Evolutionary conservation across 768 basidiomycete genomes (phyloP).

Genomic region (Leucocoprinus leucothites): DNA sequence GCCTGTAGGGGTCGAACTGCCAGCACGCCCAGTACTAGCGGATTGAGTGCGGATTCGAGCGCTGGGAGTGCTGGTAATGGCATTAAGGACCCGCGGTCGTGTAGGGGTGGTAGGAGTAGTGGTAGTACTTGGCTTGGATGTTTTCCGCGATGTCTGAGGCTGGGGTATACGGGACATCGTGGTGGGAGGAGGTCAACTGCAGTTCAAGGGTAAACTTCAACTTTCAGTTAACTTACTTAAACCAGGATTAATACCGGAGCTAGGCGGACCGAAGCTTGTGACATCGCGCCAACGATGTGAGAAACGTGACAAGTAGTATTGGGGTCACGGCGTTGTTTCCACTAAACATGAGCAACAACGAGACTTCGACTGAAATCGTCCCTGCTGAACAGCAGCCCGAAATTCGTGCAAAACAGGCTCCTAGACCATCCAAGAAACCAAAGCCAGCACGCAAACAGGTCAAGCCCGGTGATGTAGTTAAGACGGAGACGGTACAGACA

Average conservation of each 20-base stretch:
- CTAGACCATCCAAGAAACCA: slow-evolving; percentile 53
- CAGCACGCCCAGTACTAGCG: slow-evolving; percentile 4
- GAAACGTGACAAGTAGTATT: neutral
- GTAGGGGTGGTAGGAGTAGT: slow-evolving; percentile 16
- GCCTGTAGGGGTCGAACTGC: slow-evolving; percentile 20
- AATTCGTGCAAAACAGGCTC: slow-evolving; percentile 10
- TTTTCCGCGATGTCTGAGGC: slow-evolving; percentile 12
- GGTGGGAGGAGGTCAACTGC: neutral
- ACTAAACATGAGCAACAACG: slow-evolving; percentile 10
- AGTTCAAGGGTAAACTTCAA: too few species aligned
- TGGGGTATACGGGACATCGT: slow-evolving; percentile 19
- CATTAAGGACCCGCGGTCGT: slow-evolving; percentile 11
- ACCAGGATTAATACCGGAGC: neutral
- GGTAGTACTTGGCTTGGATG: slow-evolving; percentile 8
- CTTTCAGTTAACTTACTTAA: too few species aligned
- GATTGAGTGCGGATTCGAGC: slow-evolving; percentile 19
- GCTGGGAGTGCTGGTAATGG: slow-evolving; percentile 7
- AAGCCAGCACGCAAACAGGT: slow-evolving; percentile 95
- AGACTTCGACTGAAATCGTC: slow-evolving; percentile 6
- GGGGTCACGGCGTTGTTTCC: neutral
- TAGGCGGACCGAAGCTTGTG: neutral
- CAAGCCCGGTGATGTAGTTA: slow-evolving; percentile 85
- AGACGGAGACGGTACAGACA: slow-evolving; percentile 83
- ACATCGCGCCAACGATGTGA: neutral
- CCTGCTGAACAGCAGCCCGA: slow-evolving; percentile 5